Evolutionary conservation across 1,139 yeast species (phyloP).

Genomic region (Neolecta irregularis): DNA sequence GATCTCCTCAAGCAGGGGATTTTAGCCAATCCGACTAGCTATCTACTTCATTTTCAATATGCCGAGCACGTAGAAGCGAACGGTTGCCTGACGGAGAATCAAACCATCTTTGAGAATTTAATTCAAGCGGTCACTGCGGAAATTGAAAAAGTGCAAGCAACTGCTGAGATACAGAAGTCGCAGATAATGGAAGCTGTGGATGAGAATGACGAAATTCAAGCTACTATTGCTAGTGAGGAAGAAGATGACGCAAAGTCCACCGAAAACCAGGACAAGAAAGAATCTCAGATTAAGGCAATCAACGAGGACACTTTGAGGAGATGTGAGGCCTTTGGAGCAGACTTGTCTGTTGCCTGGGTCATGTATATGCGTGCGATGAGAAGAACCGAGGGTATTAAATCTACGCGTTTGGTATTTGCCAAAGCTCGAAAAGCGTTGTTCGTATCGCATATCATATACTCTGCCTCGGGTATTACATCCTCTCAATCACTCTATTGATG

Average conservation of each 20-base stretch:
- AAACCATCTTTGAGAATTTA: slow-evolving; percentile 35
- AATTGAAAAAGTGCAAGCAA: slow-evolving; percentile 14
- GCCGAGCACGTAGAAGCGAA: slow-evolving; percentile 58
- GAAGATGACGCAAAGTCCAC: slow-evolving; percentile 6
- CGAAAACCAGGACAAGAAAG: slow-evolving; percentile 4
- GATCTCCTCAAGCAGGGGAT: slow-evolving; percentile 41
- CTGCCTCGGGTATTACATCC: slow-evolving; percentile 39
- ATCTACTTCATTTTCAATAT: slow-evolving; percentile 48
- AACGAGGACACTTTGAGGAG: slow-evolving; percentile 10
- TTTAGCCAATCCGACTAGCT: slow-evolving; percentile 54
- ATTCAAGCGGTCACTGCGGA: slow-evolving; percentile 25
- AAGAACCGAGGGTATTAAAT: slow-evolving; percentile 27
- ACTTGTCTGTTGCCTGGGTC: slow-evolving; percentile 24
- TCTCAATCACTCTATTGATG: slow-evolving; percentile 1
- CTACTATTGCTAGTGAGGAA: background rate
- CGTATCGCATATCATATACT: slow-evolving; percentile 62
- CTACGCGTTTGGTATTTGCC: slow-evolving; percentile 34
- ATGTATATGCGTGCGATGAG: slow-evolving; percentile 27
- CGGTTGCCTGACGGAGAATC: slow-evolving; percentile 38
- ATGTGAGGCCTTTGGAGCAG: slow-evolving; percentile 18
- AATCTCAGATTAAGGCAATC: slow-evolving; percentile 7
- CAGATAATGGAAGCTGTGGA: slow-evolving; percentile 5
- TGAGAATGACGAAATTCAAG: slow-evolving; percentile 4
- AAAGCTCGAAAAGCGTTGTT: slow-evolving; percentile 55
- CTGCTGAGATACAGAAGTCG: slow-evolving; percentile 19